Evolutionary conservation across 2,329 filamentous ascomycete species (phyloP), one percentile per base, ranked within the genome.

Genomic region (Sclerotinia borealis): DNA sequence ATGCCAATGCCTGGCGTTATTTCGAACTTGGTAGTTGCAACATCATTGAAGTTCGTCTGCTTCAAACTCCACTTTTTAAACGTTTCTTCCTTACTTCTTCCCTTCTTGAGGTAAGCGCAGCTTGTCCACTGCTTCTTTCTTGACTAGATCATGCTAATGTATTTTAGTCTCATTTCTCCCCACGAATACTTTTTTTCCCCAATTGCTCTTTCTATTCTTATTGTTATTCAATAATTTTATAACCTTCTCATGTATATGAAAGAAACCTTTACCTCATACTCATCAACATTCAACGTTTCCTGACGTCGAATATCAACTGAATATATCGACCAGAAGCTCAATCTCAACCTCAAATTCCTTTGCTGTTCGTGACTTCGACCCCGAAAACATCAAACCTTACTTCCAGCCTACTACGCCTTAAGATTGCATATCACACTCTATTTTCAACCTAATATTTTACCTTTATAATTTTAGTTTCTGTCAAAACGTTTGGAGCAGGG

Each of bases 81-180:
- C 54, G 36, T 54, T 39, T 27, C 17, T 19, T 41, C 51, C n/a
- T 41, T 5, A 27, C 27, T 45, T 41, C 39, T 58, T 45, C 27
- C 54, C 54, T 58, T 41, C 54, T 58, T 45, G 25, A 58, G 54
- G 17, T 36, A 58, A 58, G 54, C 54, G 54, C 47, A 17, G 4
- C 15, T 19, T 22, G 34, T 58, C 41, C 39, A n/a, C 29, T 45
- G 27, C 27, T 45, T 56, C 34, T 25, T 34, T 43, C n/a, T 45
- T 13, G 19, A 4, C 51, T 54, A 41, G 19, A 54, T 54, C 51
- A 41, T 54, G 36, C 41, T 34, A 41, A 19, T 37, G 19, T 58
- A 58, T 22, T 45, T 56, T 45, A 58, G 54, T 29, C 47, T n/a
- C 8, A 34, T 55, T 45, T 56, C 39, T 45, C 54, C 54, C 51